These are phyloP conservation scores for Rhodofomes roseus DNA, from an alignment of 1,284 basidiomycete species.

Conservation along the genomic window DNA sequence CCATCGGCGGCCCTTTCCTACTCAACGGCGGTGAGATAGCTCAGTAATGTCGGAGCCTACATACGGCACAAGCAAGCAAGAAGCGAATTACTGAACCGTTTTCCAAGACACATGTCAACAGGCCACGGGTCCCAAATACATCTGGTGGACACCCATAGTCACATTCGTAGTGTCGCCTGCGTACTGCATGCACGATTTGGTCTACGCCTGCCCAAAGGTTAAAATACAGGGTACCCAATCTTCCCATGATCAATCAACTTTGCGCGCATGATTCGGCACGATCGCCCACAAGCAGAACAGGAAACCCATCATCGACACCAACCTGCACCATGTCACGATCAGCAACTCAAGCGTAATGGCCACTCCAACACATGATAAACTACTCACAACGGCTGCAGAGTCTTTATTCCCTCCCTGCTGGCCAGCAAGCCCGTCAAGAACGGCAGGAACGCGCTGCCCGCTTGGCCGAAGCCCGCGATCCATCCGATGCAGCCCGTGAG, in stretches of 20 bases:
- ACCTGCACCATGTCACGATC: slow-evolving; percentile 5
- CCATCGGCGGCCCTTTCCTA: no score
- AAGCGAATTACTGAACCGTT: no score
- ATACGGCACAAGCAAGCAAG: no score
- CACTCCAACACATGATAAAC: neutral
- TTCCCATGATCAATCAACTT: slow-evolving; percentile 16
- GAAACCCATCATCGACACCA: slow-evolving; percentile 23
- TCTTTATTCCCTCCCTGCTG: slow-evolving; percentile 35
- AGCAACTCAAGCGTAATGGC: neutral
- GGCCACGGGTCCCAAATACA: no score
- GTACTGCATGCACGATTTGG: no score
- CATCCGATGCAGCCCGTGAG: slow-evolving; percentile 55
- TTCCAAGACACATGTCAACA: no score
- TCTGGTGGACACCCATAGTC: no score
- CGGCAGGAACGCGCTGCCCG: slow-evolving; percentile 50
- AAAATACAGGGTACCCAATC: no score
- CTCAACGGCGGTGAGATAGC: no score
- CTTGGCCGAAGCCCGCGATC: slow-evolving; percentile 53
- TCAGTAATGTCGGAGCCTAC: no score
- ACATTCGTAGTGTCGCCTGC: no score
- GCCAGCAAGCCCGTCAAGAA: slow-evolving; percentile 56
- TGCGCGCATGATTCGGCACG: slow-evolving; percentile 13
- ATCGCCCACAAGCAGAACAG: slow-evolving; percentile 21
- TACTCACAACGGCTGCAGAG: slow-evolving; percentile 20
- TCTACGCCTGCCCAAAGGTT: no score